These are phyloP conservation scores for Pichia membranifaciens DNA, from an alignment of 805 yeast species.

Conservation along the genomic window DNA sequence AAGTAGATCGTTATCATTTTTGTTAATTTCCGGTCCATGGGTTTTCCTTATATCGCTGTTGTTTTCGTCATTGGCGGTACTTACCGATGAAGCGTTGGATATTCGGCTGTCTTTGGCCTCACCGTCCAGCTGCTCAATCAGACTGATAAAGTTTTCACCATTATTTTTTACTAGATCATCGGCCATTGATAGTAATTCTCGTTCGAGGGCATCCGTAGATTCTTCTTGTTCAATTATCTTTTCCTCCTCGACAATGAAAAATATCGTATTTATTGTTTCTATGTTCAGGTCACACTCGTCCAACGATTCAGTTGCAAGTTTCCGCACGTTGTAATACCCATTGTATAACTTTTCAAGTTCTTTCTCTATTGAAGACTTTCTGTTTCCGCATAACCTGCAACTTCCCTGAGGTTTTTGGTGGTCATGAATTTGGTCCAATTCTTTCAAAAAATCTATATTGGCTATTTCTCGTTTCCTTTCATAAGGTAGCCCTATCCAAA, in stretches of 20 bases:
- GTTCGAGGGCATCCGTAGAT: neutral
- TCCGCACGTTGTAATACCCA: slow-evolving; percentile 47
- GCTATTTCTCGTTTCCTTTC: slow-evolving; percentile 57
- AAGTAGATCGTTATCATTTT: too few relatives aligned
- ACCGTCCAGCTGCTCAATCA: slow-evolving; percentile 71
- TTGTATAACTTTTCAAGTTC: slow-evolving; percentile 73
- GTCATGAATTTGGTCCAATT: slow-evolving; percentile 56
- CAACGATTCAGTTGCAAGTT: slow-evolving; percentile 30
- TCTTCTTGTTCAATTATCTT: slow-evolving; percentile 6
- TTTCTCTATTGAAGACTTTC: slow-evolving; percentile 63
- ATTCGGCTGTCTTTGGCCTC: neutral
- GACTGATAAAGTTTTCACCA: slow-evolving; percentile 70
- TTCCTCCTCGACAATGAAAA: slow-evolving; percentile 19
- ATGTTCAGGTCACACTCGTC: slow-evolving; percentile 32
- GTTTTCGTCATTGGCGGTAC: neutral
- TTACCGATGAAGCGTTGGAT: neutral
- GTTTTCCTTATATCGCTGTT: too few relatives aligned
- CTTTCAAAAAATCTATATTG: slow-evolving; percentile 61
- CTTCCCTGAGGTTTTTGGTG: slow-evolving; percentile 56
- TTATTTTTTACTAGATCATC: slow-evolving; percentile 73
- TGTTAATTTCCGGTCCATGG: too few relatives aligned
- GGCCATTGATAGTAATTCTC: slow-evolving; percentile 44
- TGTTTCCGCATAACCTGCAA: slow-evolving; percentile 75
- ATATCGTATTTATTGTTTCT: slow-evolving; percentile 23
- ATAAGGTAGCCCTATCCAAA: slow-evolving; percentile 64